Evolutionary conservation across 2,329 filamentous ascomycete genomes (phyloP).

Genomic region (Fusarium verrucosum): DNA sequence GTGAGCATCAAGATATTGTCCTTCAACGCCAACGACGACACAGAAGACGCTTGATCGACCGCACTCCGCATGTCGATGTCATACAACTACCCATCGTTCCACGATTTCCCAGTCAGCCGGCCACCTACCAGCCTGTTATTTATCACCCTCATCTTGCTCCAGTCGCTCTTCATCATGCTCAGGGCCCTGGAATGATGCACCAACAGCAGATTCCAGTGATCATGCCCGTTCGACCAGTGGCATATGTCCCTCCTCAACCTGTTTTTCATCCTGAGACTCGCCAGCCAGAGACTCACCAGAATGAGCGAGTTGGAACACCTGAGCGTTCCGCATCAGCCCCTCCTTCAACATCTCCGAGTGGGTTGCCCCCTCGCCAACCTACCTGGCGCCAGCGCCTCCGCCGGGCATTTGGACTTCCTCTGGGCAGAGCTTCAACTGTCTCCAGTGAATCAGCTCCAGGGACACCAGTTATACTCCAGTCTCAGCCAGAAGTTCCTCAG

Average conservation of each 20-base stretch:
- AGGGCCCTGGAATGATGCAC: not conserved
- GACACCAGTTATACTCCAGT: slow-evolving; percentile 9
- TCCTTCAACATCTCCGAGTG: slow-evolving; percentile 1
- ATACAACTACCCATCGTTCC: slow-evolving; percentile 33
- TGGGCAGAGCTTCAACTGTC: slow-evolving; percentile 51
- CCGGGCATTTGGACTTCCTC: slow-evolving; percentile 43
- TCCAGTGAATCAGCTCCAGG: slow-evolving; percentile 38
- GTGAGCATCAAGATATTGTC: slow-evolving; percentile 23
- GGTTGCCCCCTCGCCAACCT: slow-evolving; percentile 25
- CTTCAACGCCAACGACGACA: slow-evolving; percentile 9
- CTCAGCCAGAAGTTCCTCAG: not conserved
- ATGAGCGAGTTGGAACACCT: not conserved
- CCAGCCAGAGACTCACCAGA: not conserved
- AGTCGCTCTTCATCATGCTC: not conserved
- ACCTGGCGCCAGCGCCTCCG: slow-evolving; percentile 45
- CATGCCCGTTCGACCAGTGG: not conserved
- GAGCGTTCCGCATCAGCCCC: not conserved
- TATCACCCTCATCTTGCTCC: slow-evolving; percentile 6
- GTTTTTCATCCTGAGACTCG: not conserved
- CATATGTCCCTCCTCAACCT: not conserved
- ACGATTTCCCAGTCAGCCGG: slow-evolving; percentile 5
- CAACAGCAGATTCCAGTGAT: slow-evolving; percentile 11
- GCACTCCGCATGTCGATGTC: slow-evolving; percentile 1
- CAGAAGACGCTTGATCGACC: slow-evolving; percentile 3
- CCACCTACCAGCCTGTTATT: slow-evolving; percentile 34